Conservation (phyloP, 805 yeast species). For the Pichia rugopelliculosa region DNA sequence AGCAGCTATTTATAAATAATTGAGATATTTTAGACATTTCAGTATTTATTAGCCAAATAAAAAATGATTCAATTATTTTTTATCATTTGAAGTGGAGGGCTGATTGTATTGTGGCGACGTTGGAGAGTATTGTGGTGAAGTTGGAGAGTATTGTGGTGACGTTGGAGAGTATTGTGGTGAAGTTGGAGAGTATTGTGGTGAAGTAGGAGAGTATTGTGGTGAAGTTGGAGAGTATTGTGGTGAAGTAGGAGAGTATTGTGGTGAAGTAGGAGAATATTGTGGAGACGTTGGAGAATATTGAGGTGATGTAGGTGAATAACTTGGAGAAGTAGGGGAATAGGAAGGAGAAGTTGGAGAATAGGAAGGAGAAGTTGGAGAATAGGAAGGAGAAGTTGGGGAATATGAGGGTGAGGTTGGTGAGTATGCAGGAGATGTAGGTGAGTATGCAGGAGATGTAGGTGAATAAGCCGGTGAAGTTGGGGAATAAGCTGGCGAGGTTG, state of each 20-base stretch:
- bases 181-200: constrained; percentile 61
- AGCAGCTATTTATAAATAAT: constrained; percentile 10
- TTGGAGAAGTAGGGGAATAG: constrained; percentile 79
- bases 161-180: constrained; percentile 76
- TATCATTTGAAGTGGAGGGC: constrained; percentile 39
- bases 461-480: constrained; percentile 69
- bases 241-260: constrained; percentile 54
- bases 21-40: constrained; percentile 11
- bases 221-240: constrained; percentile 70
- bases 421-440: constrained; percentile 64
- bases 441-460: constrained; percentile 73
- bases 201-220: constrained; percentile 69
- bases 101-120: constrained; percentile 66
- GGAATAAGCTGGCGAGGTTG: constrained; percentile 62
- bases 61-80: constrained; percentile 10
- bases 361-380: constrained; percentile 74
- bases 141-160: constrained; percentile 64
- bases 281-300: constrained; percentile 61
- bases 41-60: background rate
- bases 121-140: constrained; percentile 70
- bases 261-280: constrained; percentile 45
- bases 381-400: constrained; percentile 74
- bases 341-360: constrained; percentile 72
- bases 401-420: constrained; percentile 79
- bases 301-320: constrained; percentile 72